Conservation (phyloP, 2,329 filamentous ascomycete genomes). For the Grosmannia serpens region DNA sequence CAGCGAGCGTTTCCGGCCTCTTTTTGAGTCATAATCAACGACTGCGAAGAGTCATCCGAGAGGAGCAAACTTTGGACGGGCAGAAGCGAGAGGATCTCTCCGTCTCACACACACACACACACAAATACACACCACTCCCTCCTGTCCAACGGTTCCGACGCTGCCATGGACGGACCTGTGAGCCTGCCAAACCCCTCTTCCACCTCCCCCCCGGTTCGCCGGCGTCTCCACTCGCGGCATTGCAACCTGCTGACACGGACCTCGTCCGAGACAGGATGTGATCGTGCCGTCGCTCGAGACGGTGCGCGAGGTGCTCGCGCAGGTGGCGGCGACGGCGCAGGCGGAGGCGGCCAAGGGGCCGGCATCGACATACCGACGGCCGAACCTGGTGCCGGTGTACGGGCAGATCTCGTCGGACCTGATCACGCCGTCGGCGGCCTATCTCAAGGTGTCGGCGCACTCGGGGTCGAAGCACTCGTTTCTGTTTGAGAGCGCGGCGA, state of each 20-base stretch:
- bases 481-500: constrained; percentile 85
- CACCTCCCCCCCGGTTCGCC: not conserved
- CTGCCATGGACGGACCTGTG: constrained; percentile 10
- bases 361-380: constrained; percentile 6
- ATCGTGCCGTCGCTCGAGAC: constrained; percentile 16
- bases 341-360: constrained; percentile 7
- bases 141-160: not conserved
- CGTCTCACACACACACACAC: no score
- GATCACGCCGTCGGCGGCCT: constrained; percentile 87
- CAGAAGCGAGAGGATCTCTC: no score
- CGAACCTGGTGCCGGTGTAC: constrained; percentile 15
- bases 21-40: not conserved
- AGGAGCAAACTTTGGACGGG: not conserved
- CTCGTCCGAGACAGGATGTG: constrained; percentile 9
- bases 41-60: not conserved
- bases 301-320: constrained; percentile 12
- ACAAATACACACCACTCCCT: not conserved
- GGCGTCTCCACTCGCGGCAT: not conserved
- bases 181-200: not conserved
- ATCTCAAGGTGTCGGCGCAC: constrained; percentile 77
- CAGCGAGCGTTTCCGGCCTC: not conserved
- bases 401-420: constrained; percentile 54
- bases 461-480: constrained; percentile 62
- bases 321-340: constrained; percentile 5
- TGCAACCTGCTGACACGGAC: not conserved